Evolutionary conservation across 1,284 basidiomycete genomes (phyloP), one percentile per base, ranked within the genome.

Genomic region (Pseudozyma pruni): DNA sequence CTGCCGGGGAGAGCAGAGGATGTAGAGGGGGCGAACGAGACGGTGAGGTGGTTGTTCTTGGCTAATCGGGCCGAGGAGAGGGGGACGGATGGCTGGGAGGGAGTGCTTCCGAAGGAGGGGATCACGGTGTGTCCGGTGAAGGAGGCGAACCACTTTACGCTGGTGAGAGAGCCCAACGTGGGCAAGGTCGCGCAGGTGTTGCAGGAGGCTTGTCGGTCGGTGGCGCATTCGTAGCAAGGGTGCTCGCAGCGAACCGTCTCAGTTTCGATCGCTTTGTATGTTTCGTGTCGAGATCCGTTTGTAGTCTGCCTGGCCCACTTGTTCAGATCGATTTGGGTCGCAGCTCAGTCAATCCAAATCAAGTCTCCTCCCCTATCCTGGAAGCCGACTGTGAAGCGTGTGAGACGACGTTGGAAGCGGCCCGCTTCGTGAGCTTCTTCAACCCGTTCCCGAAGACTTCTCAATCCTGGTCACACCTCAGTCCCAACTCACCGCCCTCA

Each of bases 1-100:
- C 33, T 74, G 20, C 58, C 58, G 0, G 66, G 66, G 11, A 47
- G 47, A 6, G 45, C 48, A 3, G 52, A 52, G 11, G 67, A 62
- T 32, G 34, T 74, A 3, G 22, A 44, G n/a, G 52, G 55, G n/a
- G 29, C 47, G 11, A 70, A 70, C 38, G 47, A 49, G 13, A 71
- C 72, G 13, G 63, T 74, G 2, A n/a, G 39, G 20, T 71, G 68
- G 72, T 46, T 74, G 6, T 60, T 71, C 33, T 20, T 34, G 3
- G 0, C 39, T 1, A 41, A 38, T 10, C 33, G 71, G 7, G 49
- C 50, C 2, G 31, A 17, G 5, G 6, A 33, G 31, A 29, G 29
- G 25, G 62, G 56, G 14, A 14, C 59, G 14, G 61, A 71, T 32
- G 72, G 72, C 1, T 74, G 72, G 72, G 52, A 74, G 14, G 13